phyloP scores from a whole-genome alignment of 2,329 filamentous ascomycete genomes.

The Immersiporthe knoxdaviesiana region DNA sequence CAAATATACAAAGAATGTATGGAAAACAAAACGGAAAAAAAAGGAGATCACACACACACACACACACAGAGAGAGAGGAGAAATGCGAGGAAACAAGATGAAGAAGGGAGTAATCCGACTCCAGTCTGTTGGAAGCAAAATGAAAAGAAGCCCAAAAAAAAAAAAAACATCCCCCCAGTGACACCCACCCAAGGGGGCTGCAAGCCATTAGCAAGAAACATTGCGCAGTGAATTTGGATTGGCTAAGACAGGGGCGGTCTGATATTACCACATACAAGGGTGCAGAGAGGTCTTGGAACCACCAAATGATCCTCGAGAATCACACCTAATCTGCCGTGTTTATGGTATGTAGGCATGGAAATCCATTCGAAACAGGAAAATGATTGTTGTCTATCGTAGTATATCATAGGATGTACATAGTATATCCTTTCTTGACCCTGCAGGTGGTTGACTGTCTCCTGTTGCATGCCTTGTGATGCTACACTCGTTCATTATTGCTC shows the following conservation, averaged over 20 bases:
- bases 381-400: background rate
- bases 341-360: background rate
- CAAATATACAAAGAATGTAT: background rate
- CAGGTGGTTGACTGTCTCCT: background rate
- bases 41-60: too few relatives aligned
- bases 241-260: conserved; percentile 15
- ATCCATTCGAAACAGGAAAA: background rate
- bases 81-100: background rate
- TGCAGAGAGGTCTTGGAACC: background rate
- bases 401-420: too few relatives aligned
- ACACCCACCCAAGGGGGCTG: conserved; percentile 5
- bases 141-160: too few relatives aligned
- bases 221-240: conserved; percentile 2
- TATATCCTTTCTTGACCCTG: background rate
- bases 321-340: background rate
- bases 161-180: background rate
- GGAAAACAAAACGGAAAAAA: background rate
- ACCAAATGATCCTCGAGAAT: background rate
- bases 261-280: conserved; percentile 11
- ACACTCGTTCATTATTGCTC: background rate
- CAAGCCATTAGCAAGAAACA: conserved; percentile 11
- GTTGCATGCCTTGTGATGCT: background rate
- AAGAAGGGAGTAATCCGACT: background rate
- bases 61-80: background rate
- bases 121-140: conserved; percentile 7